phyloP scores from a whole-genome alignment of 306 rosid species.

The Myrica gale region DNA sequence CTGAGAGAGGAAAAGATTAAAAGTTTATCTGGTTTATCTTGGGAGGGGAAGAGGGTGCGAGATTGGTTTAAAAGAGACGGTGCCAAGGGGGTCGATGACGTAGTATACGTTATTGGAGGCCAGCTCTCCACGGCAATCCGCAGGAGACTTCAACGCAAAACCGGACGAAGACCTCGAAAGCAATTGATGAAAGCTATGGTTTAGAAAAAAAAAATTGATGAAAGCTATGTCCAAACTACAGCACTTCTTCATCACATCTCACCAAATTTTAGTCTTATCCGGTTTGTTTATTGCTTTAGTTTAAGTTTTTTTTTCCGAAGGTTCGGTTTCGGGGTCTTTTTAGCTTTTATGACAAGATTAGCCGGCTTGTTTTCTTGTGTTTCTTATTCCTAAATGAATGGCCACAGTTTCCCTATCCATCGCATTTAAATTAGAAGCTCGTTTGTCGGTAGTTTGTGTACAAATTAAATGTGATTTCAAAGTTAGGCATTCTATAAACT shows the following conservation, averaged over 20 bases:
- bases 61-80: constrained; percentile 33
- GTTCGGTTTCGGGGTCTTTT: constrained; percentile 36
- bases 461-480: no score
- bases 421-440: no score
- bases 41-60: constrained; percentile 21
- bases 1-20: constrained; percentile 8
- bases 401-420: no score
- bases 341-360: constrained; percentile 32
- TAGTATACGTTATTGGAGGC: constrained; percentile 59
- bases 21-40: neutral
- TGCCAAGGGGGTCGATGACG: constrained; percentile 34
- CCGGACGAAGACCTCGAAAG: constrained; percentile 49
- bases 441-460: no score
- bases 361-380: neutral
- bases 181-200: constrained; percentile 44
- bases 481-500: no score
- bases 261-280: constrained; percentile 35
- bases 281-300: neutral
- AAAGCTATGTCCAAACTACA: constrained; percentile 54
- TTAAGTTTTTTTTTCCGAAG: neutral
- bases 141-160: constrained; percentile 48
- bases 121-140: constrained; percentile 60
- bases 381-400: neutral
- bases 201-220: no score
- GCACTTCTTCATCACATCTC: constrained; percentile 25